Evolutionary conservation across 169 alveolate species (phyloP), one percentile per base, ranked within the genome.

Genomic region (Cardiosporidium cionae): DNA sequence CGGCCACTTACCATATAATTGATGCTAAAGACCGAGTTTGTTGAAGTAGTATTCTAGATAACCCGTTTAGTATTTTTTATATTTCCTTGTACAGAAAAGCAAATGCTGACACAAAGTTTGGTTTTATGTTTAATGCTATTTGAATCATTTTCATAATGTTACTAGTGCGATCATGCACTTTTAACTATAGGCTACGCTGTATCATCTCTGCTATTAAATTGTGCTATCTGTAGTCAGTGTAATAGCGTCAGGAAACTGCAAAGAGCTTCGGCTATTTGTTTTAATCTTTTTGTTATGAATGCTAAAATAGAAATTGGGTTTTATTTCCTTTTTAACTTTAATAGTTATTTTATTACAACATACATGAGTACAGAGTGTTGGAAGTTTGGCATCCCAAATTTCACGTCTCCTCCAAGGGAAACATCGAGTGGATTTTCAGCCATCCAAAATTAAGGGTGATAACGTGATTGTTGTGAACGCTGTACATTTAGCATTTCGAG

Each of bases 381-480:
- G 79, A 27, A 68, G 73, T 33, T 44, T 65, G 29, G 80, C 80
- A 4, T 65, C 73, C 28, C 73, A 72, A 33, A 35, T 79, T 66
- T 68, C 64, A 22, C 37, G 76, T 6, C 78, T 79, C 31, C 70
- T 79, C 23, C 64, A 54, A 65, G 86, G 86, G 7, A 81, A 81
- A 32, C 82, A 81, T 66, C 78, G 82, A 0, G 76, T 64, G 28
- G 83, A 70, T 27, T 37, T 65, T 7, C 34, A 76, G 22, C 74
- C 70, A 25, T 37, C 74, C 25, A 35, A 66, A 2, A 68, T 65
- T 25, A 58, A 68, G 72, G 92, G 96, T 29, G 94, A 91, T 70
- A 86, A 88, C 75, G 94, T 91, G n/a, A 90, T 91, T 22, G 91
- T 90, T 3, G 96, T 91, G 9, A 91, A 91, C 63, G 96, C 96